Evolutionary conservation across 176 grass and related monocot species (phyloP), one percentile per base, ranked within the genome.

Genomic region (Coix lacrymajobi): DNA sequence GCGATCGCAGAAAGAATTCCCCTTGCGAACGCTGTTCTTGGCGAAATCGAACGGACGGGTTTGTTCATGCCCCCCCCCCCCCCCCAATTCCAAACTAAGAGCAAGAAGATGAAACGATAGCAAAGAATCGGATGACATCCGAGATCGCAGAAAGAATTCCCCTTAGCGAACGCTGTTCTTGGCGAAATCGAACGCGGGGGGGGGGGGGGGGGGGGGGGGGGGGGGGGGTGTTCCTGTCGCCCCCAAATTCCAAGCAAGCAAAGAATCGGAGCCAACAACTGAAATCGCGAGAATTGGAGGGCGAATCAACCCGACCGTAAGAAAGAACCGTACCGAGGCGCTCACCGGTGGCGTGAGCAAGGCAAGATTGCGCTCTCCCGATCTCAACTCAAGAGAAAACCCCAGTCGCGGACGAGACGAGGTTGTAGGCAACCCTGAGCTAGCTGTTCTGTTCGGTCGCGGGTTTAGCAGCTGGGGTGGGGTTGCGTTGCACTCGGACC

Each of bases 391-490:
- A 4, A 30, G 7, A 7, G 6, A 65, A 39, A 15, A 44, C n/a
- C 49, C 8, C 11, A 25, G 39, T 28, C 11, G 37, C 49, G 66
- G 36, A 26, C 43, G 29, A 36, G 62, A 11, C 34, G 62, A 33
- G 51, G 51, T 8, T 56, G 48, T 52, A 52, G 75, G 58, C 19
- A 14, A 22, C 17, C 6, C 39, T 65, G 60, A 65, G 60, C 26
- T 66, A 65, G 60, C 26, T 66, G 75, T 62, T 77, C 3, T 61
- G 36, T 28, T 24, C 13, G 25, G 39, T 46, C 25, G 25, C 37
- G 25, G 38, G 76, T 64, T 43, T 78, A 63, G 56, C 76, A 78
- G 76, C 76, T 79, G 76, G 38, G 60, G 11, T 66, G 44, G 49
- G 61, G 77, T 1, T 65, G 43, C 43, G 78, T 8, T 30, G 62